Evolutionary conservation across 192 early-diverging fungal genomes (phyloP).

Genomic region (Rhizoclosmatium sp.): DNA sequence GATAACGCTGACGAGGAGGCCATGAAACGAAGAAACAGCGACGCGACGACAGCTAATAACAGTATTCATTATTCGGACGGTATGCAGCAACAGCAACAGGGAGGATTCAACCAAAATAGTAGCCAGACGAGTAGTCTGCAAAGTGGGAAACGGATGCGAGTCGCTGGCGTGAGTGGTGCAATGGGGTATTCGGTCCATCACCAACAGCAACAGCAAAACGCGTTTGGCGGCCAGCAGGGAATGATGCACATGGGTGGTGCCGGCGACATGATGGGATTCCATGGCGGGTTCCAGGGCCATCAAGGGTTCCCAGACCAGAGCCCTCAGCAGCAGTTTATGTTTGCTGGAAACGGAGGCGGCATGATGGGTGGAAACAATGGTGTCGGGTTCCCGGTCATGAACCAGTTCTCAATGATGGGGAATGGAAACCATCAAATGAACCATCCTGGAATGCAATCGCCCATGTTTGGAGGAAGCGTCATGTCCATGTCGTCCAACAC

Average conservation of each 20-base stretch:
- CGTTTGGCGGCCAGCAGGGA: neutral
- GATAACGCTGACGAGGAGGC: neutral
- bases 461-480: conserved; percentile 16
- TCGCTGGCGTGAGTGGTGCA: neutral
- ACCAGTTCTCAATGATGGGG: neutral
- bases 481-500: neutral
- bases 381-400: neutral
- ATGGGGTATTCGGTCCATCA: conserved; percentile 13
- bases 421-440: neutral
- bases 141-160: conserved; percentile 6
- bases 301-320: neutral
- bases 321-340: neutral
- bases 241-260: neutral
- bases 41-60: neutral
- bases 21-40: conserved; percentile 4
- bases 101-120: no score
- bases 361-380: neutral
- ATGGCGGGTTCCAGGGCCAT: neutral
- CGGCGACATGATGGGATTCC: conserved; percentile 1
- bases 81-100: neutral
- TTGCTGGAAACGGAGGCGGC: neutral
- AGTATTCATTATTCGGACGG: neutral
- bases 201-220: conserved; percentile 12
- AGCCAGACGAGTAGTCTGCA: neutral
- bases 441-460: neutral